Conservation (phyloP, 2,329 filamentous ascomycete genomes). For the Botrytis deweyae region DNA sequence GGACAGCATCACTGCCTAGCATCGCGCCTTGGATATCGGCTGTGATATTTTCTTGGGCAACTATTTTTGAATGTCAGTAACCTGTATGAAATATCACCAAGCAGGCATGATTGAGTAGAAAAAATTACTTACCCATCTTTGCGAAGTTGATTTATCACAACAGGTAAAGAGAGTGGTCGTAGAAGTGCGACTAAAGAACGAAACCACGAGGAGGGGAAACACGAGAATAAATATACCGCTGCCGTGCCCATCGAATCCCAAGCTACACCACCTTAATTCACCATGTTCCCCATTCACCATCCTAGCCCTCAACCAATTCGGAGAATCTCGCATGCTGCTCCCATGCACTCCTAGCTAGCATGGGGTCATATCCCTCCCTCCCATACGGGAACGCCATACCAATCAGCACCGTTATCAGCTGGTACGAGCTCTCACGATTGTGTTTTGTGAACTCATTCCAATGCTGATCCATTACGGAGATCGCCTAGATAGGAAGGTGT, state of each 20-base stretch:
- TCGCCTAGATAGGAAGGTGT: constrained; percentile 11
- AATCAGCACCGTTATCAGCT: constrained; percentile 18
- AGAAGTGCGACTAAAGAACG: constrained; percentile 12
- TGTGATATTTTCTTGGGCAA: constrained; percentile 23
- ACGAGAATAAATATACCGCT: constrained; percentile 20
- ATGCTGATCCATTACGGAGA: constrained; percentile 12
- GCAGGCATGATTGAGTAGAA: neutral
- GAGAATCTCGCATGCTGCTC: constrained; percentile 16
- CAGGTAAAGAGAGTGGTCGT: constrained; percentile 16
- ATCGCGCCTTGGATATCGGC: constrained; percentile 23
- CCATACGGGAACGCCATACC: constrained; percentile 16
- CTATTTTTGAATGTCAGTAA: constrained; percentile 12
- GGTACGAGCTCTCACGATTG: constrained; percentile 12
- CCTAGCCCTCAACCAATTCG: neutral
- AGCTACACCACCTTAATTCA: neutral
- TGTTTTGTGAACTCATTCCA: neutral
- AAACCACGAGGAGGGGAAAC: constrained; percentile 13
- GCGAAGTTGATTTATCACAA: constrained; percentile 14
- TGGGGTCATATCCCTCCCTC: constrained; percentile 12
- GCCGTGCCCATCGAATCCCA: neutral
- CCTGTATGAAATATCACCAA: neutral
- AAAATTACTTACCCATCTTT: constrained; percentile 20
- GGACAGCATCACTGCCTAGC: constrained; percentile 22
- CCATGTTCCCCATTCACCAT: constrained; percentile 4
- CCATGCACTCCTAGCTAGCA: constrained; percentile 11